phyloP scores from a whole-genome alignment of 495 filamentous ascomycete species.

The Articulospora tetracladia region DNA sequence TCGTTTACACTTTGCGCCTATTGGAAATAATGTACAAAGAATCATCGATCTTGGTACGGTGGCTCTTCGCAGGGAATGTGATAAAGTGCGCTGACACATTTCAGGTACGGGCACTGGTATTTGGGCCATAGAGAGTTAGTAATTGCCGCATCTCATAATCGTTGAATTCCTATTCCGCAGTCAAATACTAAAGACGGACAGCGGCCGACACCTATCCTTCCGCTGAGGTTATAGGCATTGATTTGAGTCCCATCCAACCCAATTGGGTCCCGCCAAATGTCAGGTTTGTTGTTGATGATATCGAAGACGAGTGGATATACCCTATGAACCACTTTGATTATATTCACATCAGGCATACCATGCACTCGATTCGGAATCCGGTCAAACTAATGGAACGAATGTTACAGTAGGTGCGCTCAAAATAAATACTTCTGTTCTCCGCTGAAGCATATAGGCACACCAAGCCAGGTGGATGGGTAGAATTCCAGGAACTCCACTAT shows the following conservation, averaged over 20 bases:
- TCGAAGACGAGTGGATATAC: slow-evolving; percentile 46
- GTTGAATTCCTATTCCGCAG: too few species aligned
- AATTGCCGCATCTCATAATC: too few species aligned
- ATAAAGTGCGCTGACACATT: too few species aligned
- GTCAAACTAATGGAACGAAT: not conserved
- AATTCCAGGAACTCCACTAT: slow-evolving; percentile 33
- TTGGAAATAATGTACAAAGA: slow-evolving; percentile 30
- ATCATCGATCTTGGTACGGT: slow-evolving; percentile 8
- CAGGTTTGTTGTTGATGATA: slow-evolving; percentile 46
- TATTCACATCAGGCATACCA: slow-evolving; percentile 40
- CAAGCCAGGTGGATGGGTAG: slow-evolving; percentile 53
- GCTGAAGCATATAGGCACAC: slow-evolving; percentile 34
- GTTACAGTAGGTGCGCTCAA: not conserved
- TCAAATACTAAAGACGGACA: not conserved
- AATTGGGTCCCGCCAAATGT: slow-evolving; percentile 41
- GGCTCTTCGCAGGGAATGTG: too few species aligned
- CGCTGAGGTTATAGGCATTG: slow-evolving; percentile 50
- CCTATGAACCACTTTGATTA: slow-evolving; percentile 37
- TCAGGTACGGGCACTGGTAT: not conserved
- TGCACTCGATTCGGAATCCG: not conserved
- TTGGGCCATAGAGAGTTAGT: slow-evolving; percentile 52
- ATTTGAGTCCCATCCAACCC: slow-evolving; percentile 31
- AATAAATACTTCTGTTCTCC: not conserved
- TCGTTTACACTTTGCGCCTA: slow-evolving; percentile 37
- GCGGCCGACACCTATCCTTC: slow-evolving; percentile 32